Base-by-base conservation (phyloP, 116 monocot genomes). In the Iris pallida region DNA sequence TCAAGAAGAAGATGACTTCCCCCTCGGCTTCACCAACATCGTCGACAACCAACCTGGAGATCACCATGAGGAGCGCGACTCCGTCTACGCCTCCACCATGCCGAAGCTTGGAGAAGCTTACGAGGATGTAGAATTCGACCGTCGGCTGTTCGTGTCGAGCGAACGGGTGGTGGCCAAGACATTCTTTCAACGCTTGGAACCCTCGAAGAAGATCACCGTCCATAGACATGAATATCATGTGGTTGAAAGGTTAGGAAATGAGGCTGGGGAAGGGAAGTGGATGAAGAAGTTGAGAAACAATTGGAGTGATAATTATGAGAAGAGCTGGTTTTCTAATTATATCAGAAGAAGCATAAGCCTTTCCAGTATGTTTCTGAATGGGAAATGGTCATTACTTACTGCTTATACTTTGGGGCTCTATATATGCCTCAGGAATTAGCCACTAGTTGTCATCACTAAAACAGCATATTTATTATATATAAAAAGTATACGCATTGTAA, bases 1-100 rank as follows among this genome's bases (percentile, higher is more conserved):
- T 51, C 80, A 91, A 74, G 78, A 64, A 53, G 91, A 95, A n/a
- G 82, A 86, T 18, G 81, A 84, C 14, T 89, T 82, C 67, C 49
- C 78, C 61, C 67, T 52, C 43, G 81, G 76, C 41, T 63, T 84
- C 71, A 72, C 80, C 43, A 42, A 73, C 60, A 58, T 77, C 14
- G 30, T 67, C 1, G 47, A 46, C n/a, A n/a, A n/a, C 47, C 77
- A 80, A 45, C 64, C 69, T 40, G 66, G 53, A 16, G 53, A 6
- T 16, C 52, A 75, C 49, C 69, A 67, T 51, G 69, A 79, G 4
- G 57, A 71, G 44, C 44, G 78, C 8, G 55, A 69, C 44, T 4
- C 12, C 0, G 70, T 64, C 20, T 44, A 15, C 11, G 11, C 14
- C 14, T 42, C 51, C 5, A n/a, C 8, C 13, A n/a, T 56, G 0